Conservation (phyloP, 768 basidiomycete species). For the Lentinula edodes region DNA sequence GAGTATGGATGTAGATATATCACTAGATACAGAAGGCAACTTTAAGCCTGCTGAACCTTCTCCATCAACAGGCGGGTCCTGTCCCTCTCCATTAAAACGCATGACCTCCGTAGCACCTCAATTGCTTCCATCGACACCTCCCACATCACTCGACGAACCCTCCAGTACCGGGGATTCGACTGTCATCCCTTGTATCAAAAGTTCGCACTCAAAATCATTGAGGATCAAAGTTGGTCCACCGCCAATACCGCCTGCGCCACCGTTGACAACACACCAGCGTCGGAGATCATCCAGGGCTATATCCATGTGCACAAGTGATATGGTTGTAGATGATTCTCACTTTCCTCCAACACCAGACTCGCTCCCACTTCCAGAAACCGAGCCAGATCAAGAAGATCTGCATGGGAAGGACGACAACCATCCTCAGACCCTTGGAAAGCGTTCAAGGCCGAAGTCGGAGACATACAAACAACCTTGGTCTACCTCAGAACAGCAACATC, state of each 20-base stretch:
- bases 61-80: background rate
- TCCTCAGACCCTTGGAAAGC: slow-evolving; percentile 19
- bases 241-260: background rate
- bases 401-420: slow-evolving; percentile 7
- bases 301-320: slow-evolving; percentile 5
- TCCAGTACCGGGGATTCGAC: background rate
- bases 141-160: background rate
- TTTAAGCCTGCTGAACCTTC: background rate
- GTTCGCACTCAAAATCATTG: background rate
- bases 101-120: background rate
- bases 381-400: background rate
- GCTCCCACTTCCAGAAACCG: background rate
- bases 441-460: slow-evolving; percentile 42
- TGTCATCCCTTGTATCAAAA: background rate
- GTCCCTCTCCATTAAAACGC: background rate
- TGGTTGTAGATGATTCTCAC: slow-evolving; percentile 14
- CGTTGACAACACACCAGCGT: slow-evolving; percentile 7
- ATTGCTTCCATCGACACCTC: background rate
- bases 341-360: slow-evolving; percentile 5
- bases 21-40: slow-evolving; percentile 24
- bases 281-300: slow-evolving; percentile 9
- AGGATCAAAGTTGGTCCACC: background rate
- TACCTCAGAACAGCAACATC: slow-evolving; percentile 66
- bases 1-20: slow-evolving; percentile 55
- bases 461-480: slow-evolving; percentile 86